A percentile compares a stretch with the other conserved stretches of the same genome.
phyloP scores from a whole-genome alignment of 2,329 filamentous ascomycete species.

The Microdochium trichocladiopsis region DNA sequence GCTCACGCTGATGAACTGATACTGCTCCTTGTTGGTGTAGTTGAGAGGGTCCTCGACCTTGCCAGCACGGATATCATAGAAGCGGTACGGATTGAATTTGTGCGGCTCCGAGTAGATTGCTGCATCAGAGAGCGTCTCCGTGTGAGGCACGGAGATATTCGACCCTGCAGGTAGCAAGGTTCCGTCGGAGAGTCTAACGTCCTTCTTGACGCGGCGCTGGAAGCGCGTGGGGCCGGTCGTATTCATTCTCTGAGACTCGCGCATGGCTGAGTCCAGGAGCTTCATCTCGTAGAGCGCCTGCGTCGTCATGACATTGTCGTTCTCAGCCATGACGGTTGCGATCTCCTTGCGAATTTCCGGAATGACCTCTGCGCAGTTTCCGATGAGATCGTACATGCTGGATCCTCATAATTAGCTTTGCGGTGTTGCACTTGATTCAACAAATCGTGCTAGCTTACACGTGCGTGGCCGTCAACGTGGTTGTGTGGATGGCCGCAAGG shows the following conservation, averaged over 20 bases:
- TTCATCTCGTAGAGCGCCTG: constrained; percentile 27
- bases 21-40: constrained; percentile 20
- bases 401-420: too few relatives aligned
- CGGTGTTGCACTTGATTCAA: not conserved
- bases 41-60: constrained; percentile 13
- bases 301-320: constrained; percentile 21
- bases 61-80: constrained; percentile 20
- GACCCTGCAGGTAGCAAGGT: not conserved
- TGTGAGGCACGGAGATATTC: not conserved
- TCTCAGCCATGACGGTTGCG: constrained; percentile 21
- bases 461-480: constrained; percentile 31
- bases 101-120: not conserved
- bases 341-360: constrained; percentile 45
- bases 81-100: constrained; percentile 26
- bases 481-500: constrained; percentile 44
- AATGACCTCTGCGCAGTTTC: constrained; percentile 34
- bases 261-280: constrained; percentile 27
- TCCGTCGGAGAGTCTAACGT: constrained; percentile 21
- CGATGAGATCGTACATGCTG: constrained; percentile 42
- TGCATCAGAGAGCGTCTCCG: not conserved
- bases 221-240: constrained; percentile 29
- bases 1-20: constrained; percentile 32
- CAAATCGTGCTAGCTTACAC: constrained; percentile 13
- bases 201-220: constrained; percentile 34
- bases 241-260: constrained; percentile 22